Evolutionary conservation across 495 filamentous ascomycete species (phyloP), one percentile per base, ranked within the genome.

Genomic region (Hypoxylon fragiforme): DNA sequence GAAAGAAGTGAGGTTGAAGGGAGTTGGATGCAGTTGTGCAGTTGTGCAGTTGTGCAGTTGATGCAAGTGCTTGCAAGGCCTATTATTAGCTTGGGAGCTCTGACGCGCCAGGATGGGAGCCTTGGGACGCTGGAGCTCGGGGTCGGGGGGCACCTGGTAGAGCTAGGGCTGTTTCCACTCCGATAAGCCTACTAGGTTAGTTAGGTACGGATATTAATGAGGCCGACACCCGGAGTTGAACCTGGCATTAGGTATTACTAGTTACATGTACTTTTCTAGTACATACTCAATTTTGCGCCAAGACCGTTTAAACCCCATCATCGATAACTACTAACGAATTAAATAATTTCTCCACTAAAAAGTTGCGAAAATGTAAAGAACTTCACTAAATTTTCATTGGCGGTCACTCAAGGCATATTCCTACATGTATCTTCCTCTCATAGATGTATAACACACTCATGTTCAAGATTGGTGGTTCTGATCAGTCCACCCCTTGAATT

Each of bases 41-140:
- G n/a, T 4, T 28, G 4, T 28, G 24, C 4, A 28, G 24, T 28
- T 28, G 24, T 4, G 4, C 24, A n/a, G 24, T 28, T 28, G 24
- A 28, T 28, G 24, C 24, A 28, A 28, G 24, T n/a, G n/a, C n/a
- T n/a, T n/a, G 24, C 24, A 9, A 9, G 51, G 46, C 41, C 32
- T 61, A 49, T 47, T 61, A 47, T 52, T 57, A 57, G 58, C 42
- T 45, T 28, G 38, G 45, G 15, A 62, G 58, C 58, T 62, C 52
- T 62, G 58, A 62, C 58, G 58, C 52, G 58, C 58, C 47, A 62
- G 57, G 43, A 44, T 56, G 46, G 46, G 13, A 57, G 52, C 58
- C 52, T 62, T 56, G 58, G 35, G 26, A 43, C 19, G 24, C n/a
- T 16, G 26, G 24, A 18, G 43, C 14, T 38, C 21, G 20, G 15